phyloP scores from a whole-genome alignment of 2,329 filamentous ascomycete genomes.

The Sclerotinia sclerotiorum region DNA sequence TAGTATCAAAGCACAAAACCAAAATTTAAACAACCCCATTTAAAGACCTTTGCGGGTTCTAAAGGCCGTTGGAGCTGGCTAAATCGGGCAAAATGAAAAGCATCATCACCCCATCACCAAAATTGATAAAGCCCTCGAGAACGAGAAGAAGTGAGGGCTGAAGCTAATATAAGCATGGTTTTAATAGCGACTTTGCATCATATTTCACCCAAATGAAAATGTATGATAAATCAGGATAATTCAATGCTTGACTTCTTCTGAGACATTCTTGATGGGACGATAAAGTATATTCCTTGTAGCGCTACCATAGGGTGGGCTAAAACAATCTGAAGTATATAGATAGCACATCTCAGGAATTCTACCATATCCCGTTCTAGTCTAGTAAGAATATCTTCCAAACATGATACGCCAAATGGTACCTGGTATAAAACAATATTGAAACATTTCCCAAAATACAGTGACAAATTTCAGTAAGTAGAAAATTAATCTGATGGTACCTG shows the following conservation, averaged over 20 bases:
- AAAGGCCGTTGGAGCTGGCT: conserved; percentile 51
- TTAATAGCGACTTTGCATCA: background rate
- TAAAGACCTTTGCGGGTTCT: conserved; percentile 52
- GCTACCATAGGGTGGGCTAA: background rate
- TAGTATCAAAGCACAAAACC: conserved; percentile 49
- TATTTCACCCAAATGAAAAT: background rate
- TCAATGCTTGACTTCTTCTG: background rate
- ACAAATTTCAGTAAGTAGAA: conserved; percentile 9
- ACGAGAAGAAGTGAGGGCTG: conserved; percentile 31
- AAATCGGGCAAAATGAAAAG: conserved; percentile 54
- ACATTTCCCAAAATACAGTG: conserved; percentile 13
- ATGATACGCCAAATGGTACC: conserved; percentile 19
- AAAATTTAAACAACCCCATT: conserved; percentile 53
- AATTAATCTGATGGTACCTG: conserved; percentile 21
- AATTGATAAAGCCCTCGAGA: conserved; percentile 44
- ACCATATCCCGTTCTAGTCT: conserved; percentile 4
- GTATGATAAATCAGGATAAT: background rate
- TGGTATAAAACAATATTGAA: conserved; percentile 19
- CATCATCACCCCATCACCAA: conserved; percentile 56
- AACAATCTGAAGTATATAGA: conserved; percentile 14
- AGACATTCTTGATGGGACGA: background rate
- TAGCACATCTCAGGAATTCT: conserved; percentile 11
- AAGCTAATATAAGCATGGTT: conserved; percentile 27
- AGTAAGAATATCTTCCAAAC: conserved; percentile 12
- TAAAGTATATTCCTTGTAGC: background rate